Evolutionary conservation across 2,329 filamentous ascomycete genomes (phyloP).

Genomic region (Ophiocordyceps australis): DNA sequence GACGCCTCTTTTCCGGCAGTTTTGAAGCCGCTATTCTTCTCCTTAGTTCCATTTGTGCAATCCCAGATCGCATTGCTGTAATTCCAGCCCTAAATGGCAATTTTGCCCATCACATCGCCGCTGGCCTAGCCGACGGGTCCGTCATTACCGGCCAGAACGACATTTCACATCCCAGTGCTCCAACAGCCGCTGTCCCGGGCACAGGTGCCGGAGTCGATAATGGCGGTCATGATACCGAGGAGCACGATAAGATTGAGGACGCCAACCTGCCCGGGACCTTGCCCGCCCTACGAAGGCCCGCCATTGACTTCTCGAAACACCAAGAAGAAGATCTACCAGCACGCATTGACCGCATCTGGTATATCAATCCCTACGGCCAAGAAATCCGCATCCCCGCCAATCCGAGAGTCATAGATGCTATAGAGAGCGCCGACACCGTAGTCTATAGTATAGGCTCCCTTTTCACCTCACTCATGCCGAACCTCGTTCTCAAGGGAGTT

Average conservation of each 20-base stretch:
- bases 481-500: constrained; percentile 56
- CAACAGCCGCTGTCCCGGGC: constrained; percentile 25
- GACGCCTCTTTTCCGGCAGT: constrained; percentile 76
- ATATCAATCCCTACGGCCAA: constrained; percentile 97
- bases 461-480: constrained; percentile 79
- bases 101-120: constrained; percentile 88
- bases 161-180: constrained; percentile 67
- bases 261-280: constrained; percentile 69
- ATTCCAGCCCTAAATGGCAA: constrained; percentile 88
- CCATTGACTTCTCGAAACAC: constrained; percentile 67
- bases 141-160: constrained; percentile 83
- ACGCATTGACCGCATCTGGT: constrained; percentile 74
- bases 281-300: constrained; percentile 59
- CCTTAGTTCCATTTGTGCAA: constrained; percentile 69
- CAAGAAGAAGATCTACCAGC: constrained; percentile 58
- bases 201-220: constrained; percentile 6
- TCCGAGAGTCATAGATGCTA: constrained; percentile 53
- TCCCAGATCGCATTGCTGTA: constrained; percentile 58
- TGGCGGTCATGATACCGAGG: constrained; percentile 10
- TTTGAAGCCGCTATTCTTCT: constrained; percentile 90
- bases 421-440: constrained; percentile 46
- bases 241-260: constrained; percentile 37
- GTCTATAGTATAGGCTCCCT: constrained; percentile 90
- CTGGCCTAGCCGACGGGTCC: constrained; percentile 56
- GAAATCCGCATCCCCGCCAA: constrained; percentile 79